Percentiles rank a stretch among this genome's conserved stretches.
Conservation (phyloP, 2,329 filamentous ascomycete species). For the Tricladium varicosporioides region DNA sequence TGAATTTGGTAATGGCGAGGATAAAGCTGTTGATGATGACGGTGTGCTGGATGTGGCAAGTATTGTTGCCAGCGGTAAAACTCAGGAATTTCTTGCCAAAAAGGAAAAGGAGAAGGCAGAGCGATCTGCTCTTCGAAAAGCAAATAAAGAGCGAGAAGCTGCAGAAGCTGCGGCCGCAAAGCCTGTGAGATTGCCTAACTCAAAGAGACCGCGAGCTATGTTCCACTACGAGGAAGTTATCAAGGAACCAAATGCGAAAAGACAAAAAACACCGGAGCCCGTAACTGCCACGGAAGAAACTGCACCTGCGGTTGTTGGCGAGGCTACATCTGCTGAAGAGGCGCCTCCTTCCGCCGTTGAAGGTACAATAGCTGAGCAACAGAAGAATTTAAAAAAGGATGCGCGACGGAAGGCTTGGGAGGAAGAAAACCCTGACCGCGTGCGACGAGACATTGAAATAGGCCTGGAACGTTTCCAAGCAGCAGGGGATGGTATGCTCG, state of each 20-base stretch:
- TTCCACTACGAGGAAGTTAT: constrained; percentile 73
- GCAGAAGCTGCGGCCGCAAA: constrained; percentile 51
- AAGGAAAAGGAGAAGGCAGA: constrained; percentile 78
- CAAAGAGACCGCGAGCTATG: constrained; percentile 64
- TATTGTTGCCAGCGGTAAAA: constrained; percentile 79
- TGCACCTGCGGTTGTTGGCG: not conserved
- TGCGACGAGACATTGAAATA: constrained; percentile 70
- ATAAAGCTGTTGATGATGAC: constrained; percentile 55
- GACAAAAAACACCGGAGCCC: constrained; percentile 36
- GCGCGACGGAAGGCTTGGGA: constrained; percentile 28
- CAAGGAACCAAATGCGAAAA: constrained; percentile 37
- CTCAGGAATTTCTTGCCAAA: constrained; percentile 77
- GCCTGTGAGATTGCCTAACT: constrained; percentile 64
- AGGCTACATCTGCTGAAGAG: not conserved
- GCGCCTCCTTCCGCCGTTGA: not conserved
- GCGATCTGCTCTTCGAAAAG: constrained; percentile 59
- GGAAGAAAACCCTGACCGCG: constrained; percentile 46
- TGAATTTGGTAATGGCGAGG: constrained; percentile 39
- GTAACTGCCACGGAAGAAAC: constrained; percentile 15
- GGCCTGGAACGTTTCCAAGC: constrained; percentile 73
- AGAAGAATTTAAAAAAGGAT: constrained; percentile 31
- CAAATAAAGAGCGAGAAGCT: constrained; percentile 53
- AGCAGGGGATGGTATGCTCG: constrained; percentile 69
- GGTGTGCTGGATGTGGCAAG: constrained; percentile 82
- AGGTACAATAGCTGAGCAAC: constrained; percentile 19